Conservation (phyloP, 2,329 filamentous ascomycete genomes). For the Colletotrichum gigasporum region DNA sequence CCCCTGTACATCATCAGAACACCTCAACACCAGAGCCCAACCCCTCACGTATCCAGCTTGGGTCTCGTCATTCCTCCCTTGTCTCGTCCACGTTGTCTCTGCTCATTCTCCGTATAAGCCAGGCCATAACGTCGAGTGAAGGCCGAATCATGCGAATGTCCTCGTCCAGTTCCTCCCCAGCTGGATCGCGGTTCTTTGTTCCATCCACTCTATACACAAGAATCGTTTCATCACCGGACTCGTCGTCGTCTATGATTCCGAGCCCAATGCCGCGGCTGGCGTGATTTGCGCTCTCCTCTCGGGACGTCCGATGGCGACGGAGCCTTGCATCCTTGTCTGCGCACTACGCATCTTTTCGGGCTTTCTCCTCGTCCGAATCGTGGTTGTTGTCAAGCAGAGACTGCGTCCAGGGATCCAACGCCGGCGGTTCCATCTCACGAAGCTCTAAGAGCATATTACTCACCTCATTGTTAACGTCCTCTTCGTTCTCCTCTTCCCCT, state of each 20-base stretch:
- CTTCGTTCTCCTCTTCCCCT: constrained; percentile 86
- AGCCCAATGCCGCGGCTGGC: neutral
- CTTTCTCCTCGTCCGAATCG: constrained; percentile 35
- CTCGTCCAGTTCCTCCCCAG: constrained; percentile 15
- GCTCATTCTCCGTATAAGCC: constrained; percentile 23
- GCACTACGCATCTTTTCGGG: constrained; percentile 30
- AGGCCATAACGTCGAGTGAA: constrained; percentile 5
- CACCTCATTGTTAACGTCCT: constrained; percentile 76
- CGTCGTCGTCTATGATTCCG: neutral
- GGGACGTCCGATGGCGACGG: neutral
- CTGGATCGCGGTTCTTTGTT: neutral
- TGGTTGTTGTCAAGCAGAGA: constrained; percentile 35
- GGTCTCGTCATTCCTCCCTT: neutral
- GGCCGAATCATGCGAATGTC: constrained; percentile 27
- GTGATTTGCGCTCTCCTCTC: neutral
- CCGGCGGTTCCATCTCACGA: constrained; percentile 26
- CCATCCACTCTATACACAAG: constrained; percentile 2
- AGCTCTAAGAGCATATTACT: constrained; percentile 48
- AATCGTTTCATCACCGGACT: neutral
- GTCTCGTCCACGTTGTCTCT: constrained; percentile 1
- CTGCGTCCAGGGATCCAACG: constrained; percentile 31
- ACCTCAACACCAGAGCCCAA: constrained; percentile 3
- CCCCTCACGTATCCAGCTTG: neutral
- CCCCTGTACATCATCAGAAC: constrained; percentile 11
- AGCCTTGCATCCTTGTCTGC: constrained; percentile 5